Evolutionary conservation across 345 rosid genomes (phyloP).

Genomic region (Hypericum androsaemum): DNA sequence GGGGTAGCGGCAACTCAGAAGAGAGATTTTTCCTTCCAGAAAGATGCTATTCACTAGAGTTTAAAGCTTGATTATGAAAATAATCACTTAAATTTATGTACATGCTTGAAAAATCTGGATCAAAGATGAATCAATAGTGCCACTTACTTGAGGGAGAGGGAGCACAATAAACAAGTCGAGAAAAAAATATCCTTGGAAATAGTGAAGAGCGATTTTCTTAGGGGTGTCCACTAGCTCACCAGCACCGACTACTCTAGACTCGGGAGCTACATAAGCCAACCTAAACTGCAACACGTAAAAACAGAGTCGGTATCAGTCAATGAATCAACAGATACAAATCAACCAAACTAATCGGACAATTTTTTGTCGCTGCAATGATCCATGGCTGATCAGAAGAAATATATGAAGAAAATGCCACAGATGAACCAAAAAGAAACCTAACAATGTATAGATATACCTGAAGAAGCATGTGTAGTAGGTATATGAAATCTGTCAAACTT

Average conservation of each 20-base stretch:
- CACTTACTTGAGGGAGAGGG: slow-evolving; percentile 80
- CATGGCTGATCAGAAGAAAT: not conserved
- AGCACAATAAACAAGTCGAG: slow-evolving; percentile 51
- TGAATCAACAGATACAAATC: not conserved
- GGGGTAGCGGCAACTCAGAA: too few species aligned
- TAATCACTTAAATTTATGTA: too few species aligned
- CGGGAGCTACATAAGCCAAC: slow-evolving; percentile 77
- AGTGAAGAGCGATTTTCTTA: slow-evolving; percentile 48
- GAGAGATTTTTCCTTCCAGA: too few species aligned
- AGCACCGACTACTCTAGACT: slow-evolving; percentile 72
- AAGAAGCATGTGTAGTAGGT: slow-evolving; percentile 61
- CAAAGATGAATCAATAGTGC: slow-evolving; percentile 1
- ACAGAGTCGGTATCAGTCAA: not conserved
- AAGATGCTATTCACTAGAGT: too few species aligned
- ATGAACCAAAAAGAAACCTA: slow-evolving; percentile 1
- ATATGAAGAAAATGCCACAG: not conserved
- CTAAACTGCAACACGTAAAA: slow-evolving; percentile 49
- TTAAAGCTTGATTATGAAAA: too few species aligned
- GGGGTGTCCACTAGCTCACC: slow-evolving; percentile 90
- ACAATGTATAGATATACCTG: slow-evolving; percentile 34
- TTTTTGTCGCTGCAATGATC: not conserved
- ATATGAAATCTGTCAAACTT: slow-evolving; percentile 55
- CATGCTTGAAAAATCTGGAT: not conserved
- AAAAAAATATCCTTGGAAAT: slow-evolving; percentile 44
- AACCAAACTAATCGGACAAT: not conserved